Conservation (phyloP, 768 basidiomycete species). For the Termitomyces sp. region DNA sequence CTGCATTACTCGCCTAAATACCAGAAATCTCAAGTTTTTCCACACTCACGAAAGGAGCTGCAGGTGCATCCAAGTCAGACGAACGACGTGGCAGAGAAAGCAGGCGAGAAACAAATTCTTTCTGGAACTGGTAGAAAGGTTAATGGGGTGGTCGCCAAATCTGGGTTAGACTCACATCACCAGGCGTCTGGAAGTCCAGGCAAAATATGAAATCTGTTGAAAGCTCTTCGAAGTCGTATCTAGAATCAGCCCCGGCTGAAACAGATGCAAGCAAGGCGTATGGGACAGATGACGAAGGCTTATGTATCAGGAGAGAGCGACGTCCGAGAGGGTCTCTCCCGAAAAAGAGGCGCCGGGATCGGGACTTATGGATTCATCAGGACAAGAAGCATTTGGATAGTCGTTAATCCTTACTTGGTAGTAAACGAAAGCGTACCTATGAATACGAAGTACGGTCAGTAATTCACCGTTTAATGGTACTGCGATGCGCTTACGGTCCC, state of each 20-base stretch:
- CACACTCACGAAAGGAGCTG: constrained; percentile 26
- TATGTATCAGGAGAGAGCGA: constrained; percentile 76
- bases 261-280: constrained; percentile 66
- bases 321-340: constrained; percentile 83
- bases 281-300: constrained; percentile 43
- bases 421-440: constrained; percentile 77
- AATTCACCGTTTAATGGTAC: neutral
- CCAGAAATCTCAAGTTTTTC: neutral
- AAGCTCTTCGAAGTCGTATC: constrained; percentile 59
- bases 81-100: constrained; percentile 13
- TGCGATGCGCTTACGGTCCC: constrained; percentile 69
- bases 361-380: constrained; percentile 28
- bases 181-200: constrained; percentile 36
- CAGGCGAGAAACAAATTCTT: constrained; percentile 12
- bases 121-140: neutral
- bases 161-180: constrained; percentile 1
- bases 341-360: constrained; percentile 55
- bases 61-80: neutral
- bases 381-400: neutral
- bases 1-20: constrained; percentile 27
- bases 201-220: constrained; percentile 54
- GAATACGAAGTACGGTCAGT: neutral
- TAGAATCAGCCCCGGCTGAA: constrained; percentile 44
- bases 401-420: constrained; percentile 52
- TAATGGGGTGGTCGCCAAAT: no score